These are phyloP conservation scores for Yarrowia sp. DNA, from an alignment of 805 yeast genomes.

Conservation along the genomic window DNA sequence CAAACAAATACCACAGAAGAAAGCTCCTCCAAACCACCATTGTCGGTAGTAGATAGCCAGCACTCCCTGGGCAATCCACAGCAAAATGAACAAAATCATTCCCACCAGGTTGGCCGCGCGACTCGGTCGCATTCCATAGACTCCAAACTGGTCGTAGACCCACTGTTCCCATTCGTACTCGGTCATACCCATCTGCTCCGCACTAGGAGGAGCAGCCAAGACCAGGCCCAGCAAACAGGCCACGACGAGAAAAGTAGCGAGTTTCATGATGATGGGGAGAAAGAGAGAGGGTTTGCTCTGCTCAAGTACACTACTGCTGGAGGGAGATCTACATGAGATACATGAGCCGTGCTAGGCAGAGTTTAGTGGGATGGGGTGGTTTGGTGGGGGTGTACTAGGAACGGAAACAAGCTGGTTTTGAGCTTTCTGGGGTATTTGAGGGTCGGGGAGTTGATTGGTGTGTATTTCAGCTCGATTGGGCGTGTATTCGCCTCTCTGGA, in stretches of 20 bases:
- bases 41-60: slow-evolving; percentile 51
- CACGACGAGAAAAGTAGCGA: not conserved
- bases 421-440: too few species aligned
- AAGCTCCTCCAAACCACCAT: slow-evolving; percentile 62
- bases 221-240: not conserved
- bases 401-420: too few species aligned
- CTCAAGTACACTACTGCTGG: not conserved
- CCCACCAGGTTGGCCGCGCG: slow-evolving; percentile 59
- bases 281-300: not conserved
- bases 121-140: slow-evolving; percentile 48
- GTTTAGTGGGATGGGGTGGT: not conserved
- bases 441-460: not conserved
- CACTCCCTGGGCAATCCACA: slow-evolving; percentile 45
- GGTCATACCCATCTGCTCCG: slow-evolving; percentile 8
- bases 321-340: not conserved
- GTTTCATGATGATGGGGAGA: not conserved
- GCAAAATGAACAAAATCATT: slow-evolving; percentile 52
- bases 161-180: not conserved
- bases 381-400: too few species aligned
- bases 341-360: slow-evolving; percentile 1
- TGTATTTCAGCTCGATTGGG: too few species aligned
- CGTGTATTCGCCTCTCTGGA: too few species aligned
- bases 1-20: slow-evolving; percentile 49
- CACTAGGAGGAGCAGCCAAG: slow-evolving; percentile 6
- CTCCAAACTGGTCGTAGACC: slow-evolving; percentile 3